Evolutionary conservation across 148 eudicot species (phyloP).

Genomic region (Pharnaceum exiguum): DNA sequence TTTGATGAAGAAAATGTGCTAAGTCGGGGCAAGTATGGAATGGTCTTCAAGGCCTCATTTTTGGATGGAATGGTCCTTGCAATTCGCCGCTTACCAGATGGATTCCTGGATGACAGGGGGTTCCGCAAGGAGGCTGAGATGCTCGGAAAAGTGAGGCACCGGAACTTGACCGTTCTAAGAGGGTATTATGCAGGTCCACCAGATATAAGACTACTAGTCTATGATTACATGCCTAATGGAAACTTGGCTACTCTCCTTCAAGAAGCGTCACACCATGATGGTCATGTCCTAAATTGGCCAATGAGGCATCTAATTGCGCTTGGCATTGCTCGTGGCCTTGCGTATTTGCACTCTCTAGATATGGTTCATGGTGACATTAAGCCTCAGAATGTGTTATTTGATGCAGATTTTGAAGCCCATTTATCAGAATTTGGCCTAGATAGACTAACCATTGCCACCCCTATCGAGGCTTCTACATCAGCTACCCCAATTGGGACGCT

Average conservation of each 20-base stretch:
- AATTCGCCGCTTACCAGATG: slow-evolving; percentile 54
- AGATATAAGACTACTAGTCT: slow-evolving; percentile 47
- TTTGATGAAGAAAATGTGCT: slow-evolving; percentile 88
- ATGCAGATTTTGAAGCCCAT: slow-evolving; percentile 87
- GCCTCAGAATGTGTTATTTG: slow-evolving; percentile 70
- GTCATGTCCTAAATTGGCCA: slow-evolving; percentile 79
- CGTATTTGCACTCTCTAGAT: slow-evolving; percentile 45
- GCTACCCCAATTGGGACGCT: slow-evolving; percentile 51
- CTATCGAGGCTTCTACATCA: slow-evolving; percentile 46
- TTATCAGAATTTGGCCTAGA: slow-evolving; percentile 66
- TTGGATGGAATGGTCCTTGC: slow-evolving; percentile 73
- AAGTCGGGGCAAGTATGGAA: slow-evolving; percentile 62
- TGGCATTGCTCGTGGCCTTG: slow-evolving; percentile 65
- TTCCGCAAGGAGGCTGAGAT: slow-evolving; percentile 74
- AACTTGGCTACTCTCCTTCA: slow-evolving; percentile 63
- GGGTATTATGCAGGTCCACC: slow-evolving; percentile 77
- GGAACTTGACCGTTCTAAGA: slow-evolving; percentile 66
- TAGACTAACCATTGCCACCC: slow-evolving; percentile 34
- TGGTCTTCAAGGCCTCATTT: slow-evolving; percentile 66
- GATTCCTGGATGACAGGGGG: slow-evolving; percentile 40
- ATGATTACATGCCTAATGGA: slow-evolving; percentile 86
- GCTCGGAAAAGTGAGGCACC: slow-evolving; percentile 60
- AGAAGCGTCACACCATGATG: slow-evolving; percentile 81
- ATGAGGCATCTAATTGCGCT: slow-evolving; percentile 75
- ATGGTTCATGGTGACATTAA: slow-evolving; percentile 64